phyloP scores from a whole-genome alignment of 768 basidiomycete genomes.

The Xerocomus spinulosus region DNA sequence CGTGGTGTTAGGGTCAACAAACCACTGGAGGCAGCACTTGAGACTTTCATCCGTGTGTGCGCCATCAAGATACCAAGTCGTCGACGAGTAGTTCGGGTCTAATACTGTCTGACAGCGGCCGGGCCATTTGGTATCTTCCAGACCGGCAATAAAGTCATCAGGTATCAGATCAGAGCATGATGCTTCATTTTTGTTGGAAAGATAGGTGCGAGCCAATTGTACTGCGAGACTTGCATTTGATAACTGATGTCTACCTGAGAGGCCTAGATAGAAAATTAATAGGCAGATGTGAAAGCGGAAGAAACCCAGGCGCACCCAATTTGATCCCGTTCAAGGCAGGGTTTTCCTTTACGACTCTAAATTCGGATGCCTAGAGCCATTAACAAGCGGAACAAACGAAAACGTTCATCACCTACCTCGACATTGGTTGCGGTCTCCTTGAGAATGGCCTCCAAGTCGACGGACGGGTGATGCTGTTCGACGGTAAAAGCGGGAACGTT shows the following conservation, averaged over 20 bases:
- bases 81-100: conserved; percentile 49
- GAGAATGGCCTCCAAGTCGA: conserved; percentile 65
- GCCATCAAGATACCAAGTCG: conserved; percentile 91
- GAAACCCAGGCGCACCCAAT: conserved; percentile 47
- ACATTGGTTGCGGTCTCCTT: conserved; percentile 58
- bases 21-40: conserved; percentile 86
- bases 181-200: conserved; percentile 34
- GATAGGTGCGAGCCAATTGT: conserved; percentile 62
- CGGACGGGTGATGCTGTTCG: conserved; percentile 68
- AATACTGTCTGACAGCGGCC: conserved; percentile 85
- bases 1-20: conserved; percentile 55
- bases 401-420: conserved; percentile 41
- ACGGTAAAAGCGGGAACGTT: conserved; percentile 85
- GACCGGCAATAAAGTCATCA: conserved; percentile 51
- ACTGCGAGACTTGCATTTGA: conserved; percentile 88
- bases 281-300: not conserved
- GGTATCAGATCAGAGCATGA: conserved; percentile 37
- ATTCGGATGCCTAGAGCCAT: conserved; percentile 53
- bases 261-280: conserved; percentile 44
- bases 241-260: conserved; percentile 81
- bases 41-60: conserved; percentile 94
- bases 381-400: not conserved
- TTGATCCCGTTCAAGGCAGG: conserved; percentile 49
- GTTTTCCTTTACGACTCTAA: conserved; percentile 54
- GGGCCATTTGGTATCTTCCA: conserved; percentile 79